A percentile compares a stretch with the other conserved stretches of the same genome.
Evolutionary conservation across 140 eudicot genomes (phyloP).

Genomic region (Anethum foeniculum): DNA sequence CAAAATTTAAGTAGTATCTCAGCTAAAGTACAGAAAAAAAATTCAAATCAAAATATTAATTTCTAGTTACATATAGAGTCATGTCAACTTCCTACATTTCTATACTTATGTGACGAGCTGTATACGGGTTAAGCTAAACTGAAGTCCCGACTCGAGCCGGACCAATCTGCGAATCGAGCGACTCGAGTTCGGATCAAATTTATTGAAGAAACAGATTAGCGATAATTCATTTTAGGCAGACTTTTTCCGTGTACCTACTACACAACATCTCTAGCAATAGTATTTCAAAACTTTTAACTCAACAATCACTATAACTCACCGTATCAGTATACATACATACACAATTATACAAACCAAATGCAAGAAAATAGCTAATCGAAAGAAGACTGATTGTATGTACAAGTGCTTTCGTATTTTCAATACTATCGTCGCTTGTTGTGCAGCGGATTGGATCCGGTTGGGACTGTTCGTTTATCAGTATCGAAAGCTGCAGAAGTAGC

Average conservation of each 20-base stretch:
- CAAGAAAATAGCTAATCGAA: neutral
- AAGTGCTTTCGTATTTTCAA: neutral
- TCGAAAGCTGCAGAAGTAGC: neutral
- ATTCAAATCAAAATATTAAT: neutral
- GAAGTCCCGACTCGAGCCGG: too few species aligned
- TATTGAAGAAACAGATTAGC: too few species aligned
- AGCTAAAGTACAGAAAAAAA: neutral
- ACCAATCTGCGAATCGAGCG: too few species aligned
- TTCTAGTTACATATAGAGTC: neutral
- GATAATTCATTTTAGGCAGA: too few species aligned
- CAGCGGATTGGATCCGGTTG: constrained; percentile 5
- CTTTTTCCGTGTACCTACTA: neutral
- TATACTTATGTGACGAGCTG: neutral
- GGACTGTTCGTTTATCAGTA: neutral
- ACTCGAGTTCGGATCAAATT: too few species aligned
- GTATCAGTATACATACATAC: too few species aligned
- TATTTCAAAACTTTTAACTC: neutral
- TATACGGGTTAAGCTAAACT: too few species aligned
- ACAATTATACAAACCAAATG: neutral
- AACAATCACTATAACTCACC: neutral
- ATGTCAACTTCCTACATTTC: neutral
- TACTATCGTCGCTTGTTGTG: constrained; percentile 2
- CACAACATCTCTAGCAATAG: neutral
- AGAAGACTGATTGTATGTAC: neutral
- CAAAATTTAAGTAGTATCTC: neutral